Evolutionary conservation across 2,329 filamentous ascomycete genomes (phyloP).

Genomic region (Microsporum audouinii): DNA sequence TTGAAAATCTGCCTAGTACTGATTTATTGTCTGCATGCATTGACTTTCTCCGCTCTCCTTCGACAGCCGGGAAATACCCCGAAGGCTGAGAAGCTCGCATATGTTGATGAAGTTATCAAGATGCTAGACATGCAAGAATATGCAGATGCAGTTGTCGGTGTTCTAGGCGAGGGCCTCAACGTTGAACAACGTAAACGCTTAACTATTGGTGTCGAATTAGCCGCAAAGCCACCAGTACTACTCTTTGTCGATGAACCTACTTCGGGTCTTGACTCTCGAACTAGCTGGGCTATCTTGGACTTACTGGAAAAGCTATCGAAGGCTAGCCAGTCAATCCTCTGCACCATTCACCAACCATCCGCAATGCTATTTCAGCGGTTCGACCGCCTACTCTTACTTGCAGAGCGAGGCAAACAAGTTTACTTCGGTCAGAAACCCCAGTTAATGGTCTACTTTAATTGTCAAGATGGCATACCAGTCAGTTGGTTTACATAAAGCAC

Average conservation of each 20-base stretch:
- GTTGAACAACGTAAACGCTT: constrained; percentile 60
- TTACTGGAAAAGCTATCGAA: constrained; percentile 80
- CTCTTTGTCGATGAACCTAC: constrained; percentile 92
- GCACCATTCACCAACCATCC: constrained; percentile 89
- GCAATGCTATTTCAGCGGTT: constrained; percentile 88
- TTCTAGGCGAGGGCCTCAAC: constrained; percentile 62
- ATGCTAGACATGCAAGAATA: constrained; percentile 83
- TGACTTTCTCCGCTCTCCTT: constrained; percentile 74
- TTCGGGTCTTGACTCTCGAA: constrained; percentile 83
- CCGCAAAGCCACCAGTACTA: constrained; percentile 75
- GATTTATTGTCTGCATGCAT: constrained; percentile 34
- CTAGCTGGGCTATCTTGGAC: constrained; percentile 80
- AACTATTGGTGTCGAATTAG: constrained; percentile 87
- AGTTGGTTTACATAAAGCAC: background rate
- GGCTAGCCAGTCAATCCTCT: constrained; percentile 83
- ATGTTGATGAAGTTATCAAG: constrained; percentile 83
- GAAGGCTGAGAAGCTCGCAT: constrained; percentile 65
- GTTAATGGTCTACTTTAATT: background rate
- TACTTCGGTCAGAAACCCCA: constrained; percentile 50
- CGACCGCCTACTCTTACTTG: constrained; percentile 52
- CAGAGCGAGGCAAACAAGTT: constrained; percentile 52
- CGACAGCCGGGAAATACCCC: constrained; percentile 66
- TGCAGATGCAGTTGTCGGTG: constrained; percentile 83
- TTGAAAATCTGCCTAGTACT: no score
- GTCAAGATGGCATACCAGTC: background rate